Evolutionary conservation across 2,329 filamentous ascomycete species (phyloP).

Genomic region (Trichoderma guizhouense): DNA sequence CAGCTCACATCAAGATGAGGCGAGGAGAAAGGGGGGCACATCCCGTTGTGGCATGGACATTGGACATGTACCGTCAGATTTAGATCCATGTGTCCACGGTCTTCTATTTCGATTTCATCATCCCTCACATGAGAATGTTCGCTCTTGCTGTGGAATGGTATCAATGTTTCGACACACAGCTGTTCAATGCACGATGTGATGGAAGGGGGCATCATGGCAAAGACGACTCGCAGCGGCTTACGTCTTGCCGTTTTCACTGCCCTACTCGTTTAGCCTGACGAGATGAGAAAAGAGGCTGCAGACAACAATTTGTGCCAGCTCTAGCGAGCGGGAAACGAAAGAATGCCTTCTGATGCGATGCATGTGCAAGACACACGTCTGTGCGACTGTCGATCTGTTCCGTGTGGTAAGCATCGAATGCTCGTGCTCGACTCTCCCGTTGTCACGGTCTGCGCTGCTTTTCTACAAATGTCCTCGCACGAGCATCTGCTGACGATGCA

Average conservation of each 20-base stretch:
- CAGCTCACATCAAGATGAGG: neutral
- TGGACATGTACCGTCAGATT: neutral
- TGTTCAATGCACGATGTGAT: neutral
- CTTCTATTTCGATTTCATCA: neutral
- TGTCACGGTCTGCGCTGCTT: neutral
- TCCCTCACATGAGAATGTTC: neutral
- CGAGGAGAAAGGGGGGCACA: neutral
- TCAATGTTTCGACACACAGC: neutral
- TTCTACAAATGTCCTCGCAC: neutral
- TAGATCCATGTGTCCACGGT: neutral
- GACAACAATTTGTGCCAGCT: neutral
- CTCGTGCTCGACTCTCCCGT: neutral
- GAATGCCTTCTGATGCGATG: neutral
- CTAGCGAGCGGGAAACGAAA: neutral
- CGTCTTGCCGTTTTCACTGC: neutral
- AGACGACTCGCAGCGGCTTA: neutral
- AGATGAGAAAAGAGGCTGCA: neutral
- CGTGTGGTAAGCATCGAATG: neutral
- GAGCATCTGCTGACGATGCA: neutral
- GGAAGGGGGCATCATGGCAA: neutral
- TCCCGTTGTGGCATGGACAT: neutral
- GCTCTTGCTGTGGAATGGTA: too few relatives aligned
- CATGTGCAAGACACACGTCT: neutral
- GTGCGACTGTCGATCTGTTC: neutral
- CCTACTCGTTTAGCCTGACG: neutral